Base-by-base conservation (phyloP, 768 basidiomycete species). In the Pleurotus eryngii region DNA sequence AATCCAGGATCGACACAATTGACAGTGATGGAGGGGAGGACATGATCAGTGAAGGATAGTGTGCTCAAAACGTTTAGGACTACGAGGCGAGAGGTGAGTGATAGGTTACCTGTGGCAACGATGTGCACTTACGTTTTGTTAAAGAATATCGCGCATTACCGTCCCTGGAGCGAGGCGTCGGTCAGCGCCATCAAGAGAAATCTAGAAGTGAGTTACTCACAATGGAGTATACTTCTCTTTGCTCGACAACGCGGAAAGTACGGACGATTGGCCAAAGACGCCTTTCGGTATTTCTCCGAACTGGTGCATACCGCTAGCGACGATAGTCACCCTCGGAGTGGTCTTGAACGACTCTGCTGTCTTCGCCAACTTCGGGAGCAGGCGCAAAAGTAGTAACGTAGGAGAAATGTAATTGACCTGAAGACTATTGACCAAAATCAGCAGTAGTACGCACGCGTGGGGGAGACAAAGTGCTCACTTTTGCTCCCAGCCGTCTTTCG, bases 401-500 rank as follows among this genome's bases (percentile, higher is more conserved):
- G 69, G 71, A 0, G 77, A 67, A 6, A 84, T 64, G 60, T 72
- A 60, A 61, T 83, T 82, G 40, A 79, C 74, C 59, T 83, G 81
- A 0, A 81, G 55, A 8, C 81, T 84, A 49, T 4, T 35, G 9
- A 35, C 30, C 24, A 24, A 24, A 24, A 9, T 35, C 30, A 35
- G 11, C 30, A 35, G 9, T 9, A 9, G 8, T 35, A 8, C 30
- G 24, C 4, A 3, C 8, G 30, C 9, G 11, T 35, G 30, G 1
- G 30, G 30, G 30, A 11, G 9, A 35, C 2, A 35, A 30, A 35
- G 30, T 35, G 30, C 72, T 3, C 49, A 81, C 82, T 60, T 65
- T 9, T 65, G 49, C 57, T 83, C 81, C 78, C 77, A 83, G 5
- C 77, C 81, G 63, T 82, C 76, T 0, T 51, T 37, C 0, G 76